These are phyloP conservation scores for Reticulascus tulasneorum DNA, from an alignment of 2,329 filamentous ascomycete species.

Conservation along the genomic window DNA sequence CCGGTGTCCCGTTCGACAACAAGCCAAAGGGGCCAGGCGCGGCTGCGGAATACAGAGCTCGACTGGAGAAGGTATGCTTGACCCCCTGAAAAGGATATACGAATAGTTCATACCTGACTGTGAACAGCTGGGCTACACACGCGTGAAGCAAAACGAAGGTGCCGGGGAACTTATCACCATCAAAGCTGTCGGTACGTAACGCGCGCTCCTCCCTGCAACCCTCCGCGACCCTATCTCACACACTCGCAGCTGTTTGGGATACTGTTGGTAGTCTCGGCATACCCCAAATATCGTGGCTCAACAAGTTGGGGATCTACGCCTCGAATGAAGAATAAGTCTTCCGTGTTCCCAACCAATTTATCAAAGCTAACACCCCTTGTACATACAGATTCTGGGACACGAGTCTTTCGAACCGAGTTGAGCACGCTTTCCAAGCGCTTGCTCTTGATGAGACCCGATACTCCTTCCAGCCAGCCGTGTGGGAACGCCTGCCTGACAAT, in stretches of 20 bases:
- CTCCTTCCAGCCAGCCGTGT: conserved; percentile 52
- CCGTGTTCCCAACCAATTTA: background rate
- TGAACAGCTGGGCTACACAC: conserved; percentile 26
- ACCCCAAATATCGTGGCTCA: conserved; percentile 40
- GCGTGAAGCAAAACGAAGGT: conserved; percentile 33
- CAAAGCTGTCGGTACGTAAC: conserved; percentile 34
- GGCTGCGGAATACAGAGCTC: conserved; percentile 36
- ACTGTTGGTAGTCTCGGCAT: conserved; percentile 41
- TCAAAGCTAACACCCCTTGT: conserved; percentile 24
- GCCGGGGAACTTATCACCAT: conserved; percentile 40
- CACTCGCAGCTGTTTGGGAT: conserved; percentile 32
- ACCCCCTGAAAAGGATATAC: no score
- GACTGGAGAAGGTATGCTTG: conserved; percentile 35
- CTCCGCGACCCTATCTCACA: background rate
- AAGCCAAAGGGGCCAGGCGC: conserved; percentile 44
- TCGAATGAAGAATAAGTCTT: conserved; percentile 39
- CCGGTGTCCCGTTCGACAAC: conserved; percentile 39
- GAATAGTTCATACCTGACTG: no score
- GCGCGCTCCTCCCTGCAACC: background rate
- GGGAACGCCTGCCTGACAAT: conserved; percentile 40
- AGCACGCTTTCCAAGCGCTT: conserved; percentile 57
- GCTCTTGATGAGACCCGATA: conserved; percentile 53
- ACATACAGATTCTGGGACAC: conserved; percentile 53
- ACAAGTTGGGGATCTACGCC: conserved; percentile 41
- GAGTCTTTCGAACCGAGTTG: conserved; percentile 45